Conservation (phyloP, 176 grass and related monocot species). For the Aegilops umbellulata region DNA sequence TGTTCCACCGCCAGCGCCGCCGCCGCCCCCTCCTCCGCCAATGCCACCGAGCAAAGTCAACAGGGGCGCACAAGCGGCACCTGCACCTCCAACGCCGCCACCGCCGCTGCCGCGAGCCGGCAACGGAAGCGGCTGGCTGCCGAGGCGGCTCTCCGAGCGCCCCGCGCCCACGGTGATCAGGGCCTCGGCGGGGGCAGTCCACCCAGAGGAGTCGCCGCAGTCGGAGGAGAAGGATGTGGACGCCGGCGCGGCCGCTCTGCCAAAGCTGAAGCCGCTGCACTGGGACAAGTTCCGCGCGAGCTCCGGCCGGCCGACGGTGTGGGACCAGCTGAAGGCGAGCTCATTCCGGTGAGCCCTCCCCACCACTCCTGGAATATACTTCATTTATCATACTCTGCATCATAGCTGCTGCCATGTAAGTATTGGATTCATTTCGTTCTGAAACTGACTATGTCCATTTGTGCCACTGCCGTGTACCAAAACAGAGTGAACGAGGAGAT, state of each 20-base stretch:
- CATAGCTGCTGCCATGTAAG: neutral
- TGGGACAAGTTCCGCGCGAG: slow-evolving; percentile 78
- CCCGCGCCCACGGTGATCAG: slow-evolving; percentile 43
- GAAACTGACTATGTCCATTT: neutral
- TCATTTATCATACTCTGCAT: neutral
- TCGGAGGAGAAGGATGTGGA: slow-evolving; percentile 32
- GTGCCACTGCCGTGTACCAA: neutral
- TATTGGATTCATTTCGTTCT: neutral
- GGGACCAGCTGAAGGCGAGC: slow-evolving; percentile 78
- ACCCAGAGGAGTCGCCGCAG: slow-evolving; percentile 31
- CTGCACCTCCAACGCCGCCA: slow-evolving; percentile 30
- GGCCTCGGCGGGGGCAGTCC: slow-evolving; percentile 33
- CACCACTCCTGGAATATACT: neutral
- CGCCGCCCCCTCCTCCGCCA: slow-evolving; percentile 25
- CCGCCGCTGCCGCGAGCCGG: slow-evolving; percentile 39
- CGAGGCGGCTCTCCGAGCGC: slow-evolving; percentile 28
- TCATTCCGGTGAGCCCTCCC: slow-evolving; percentile 57
- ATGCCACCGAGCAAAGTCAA: slow-evolving; percentile 26
- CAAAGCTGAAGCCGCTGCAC: slow-evolving; percentile 71
- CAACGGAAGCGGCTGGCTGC: slow-evolving; percentile 55
- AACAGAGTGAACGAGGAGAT: slow-evolving; percentile 70
- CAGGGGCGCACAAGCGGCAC: neutral
- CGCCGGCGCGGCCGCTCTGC: slow-evolving; percentile 4
- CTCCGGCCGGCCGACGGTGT: slow-evolving; percentile 68
- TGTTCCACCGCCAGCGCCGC: slow-evolving; percentile 12